Conservation (phyloP, 2,329 filamentous ascomycete species). For the Exophiala lecanii-corni region DNA sequence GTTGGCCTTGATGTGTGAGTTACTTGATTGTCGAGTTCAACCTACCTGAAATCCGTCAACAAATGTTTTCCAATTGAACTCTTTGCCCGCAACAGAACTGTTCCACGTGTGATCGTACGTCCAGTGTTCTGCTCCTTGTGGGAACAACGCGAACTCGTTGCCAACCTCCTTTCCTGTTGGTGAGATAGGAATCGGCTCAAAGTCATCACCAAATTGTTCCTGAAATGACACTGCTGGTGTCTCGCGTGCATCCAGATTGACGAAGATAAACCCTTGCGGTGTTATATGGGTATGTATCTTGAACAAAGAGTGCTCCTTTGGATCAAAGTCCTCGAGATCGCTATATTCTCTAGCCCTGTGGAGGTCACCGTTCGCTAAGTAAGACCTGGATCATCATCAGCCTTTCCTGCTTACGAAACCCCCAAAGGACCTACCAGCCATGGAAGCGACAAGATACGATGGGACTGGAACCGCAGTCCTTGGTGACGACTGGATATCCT, state of each 20-base stretch:
- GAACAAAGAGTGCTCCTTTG: slow-evolving; percentile 53
- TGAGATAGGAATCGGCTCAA: slow-evolving; percentile 32
- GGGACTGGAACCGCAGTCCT: slow-evolving; percentile 23
- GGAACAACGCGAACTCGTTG: slow-evolving; percentile 41
- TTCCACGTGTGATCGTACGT: slow-evolving; percentile 56
- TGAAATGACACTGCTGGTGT: slow-evolving; percentile 48
- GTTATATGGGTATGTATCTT: slow-evolving; percentile 24
- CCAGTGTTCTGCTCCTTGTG: slow-evolving; percentile 47
- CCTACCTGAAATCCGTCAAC: slow-evolving; percentile 22
- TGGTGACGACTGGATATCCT: slow-evolving; percentile 50
- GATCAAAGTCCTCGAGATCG: slow-evolving; percentile 55
- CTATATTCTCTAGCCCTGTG: slow-evolving; percentile 58
- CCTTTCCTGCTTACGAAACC: not conserved
- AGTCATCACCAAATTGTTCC: slow-evolving; percentile 50
- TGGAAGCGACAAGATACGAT: slow-evolving; percentile 59
- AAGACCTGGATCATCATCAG: slow-evolving; percentile 49
- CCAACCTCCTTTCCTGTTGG: slow-evolving; percentile 17
- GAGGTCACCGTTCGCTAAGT: slow-evolving; percentile 53
- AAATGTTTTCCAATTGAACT: slow-evolving; percentile 55
- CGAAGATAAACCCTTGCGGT: slow-evolving; percentile 47
- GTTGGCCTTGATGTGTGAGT: too few species aligned
- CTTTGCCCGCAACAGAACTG: slow-evolving; percentile 43
- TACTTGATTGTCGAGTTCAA: too few species aligned
- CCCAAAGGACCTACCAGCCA: slow-evolving; percentile 46
- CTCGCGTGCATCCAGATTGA: slow-evolving; percentile 50